Evolutionary conservation across 306 rosid genomes (phyloP).

Genomic region (Cucurbita moschata): DNA sequence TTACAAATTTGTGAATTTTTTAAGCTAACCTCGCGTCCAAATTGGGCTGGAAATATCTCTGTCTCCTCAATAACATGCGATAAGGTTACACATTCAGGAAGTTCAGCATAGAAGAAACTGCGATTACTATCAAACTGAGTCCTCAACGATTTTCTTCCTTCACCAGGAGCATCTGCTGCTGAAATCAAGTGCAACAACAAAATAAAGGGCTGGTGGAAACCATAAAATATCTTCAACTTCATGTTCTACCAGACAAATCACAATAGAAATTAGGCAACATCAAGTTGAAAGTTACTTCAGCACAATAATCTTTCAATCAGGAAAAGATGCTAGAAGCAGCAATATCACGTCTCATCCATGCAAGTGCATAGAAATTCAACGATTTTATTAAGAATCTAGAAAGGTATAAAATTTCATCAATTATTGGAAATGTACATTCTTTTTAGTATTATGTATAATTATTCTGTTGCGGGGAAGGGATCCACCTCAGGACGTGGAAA

Average conservation of each 20-base stretch:
- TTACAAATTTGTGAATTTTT: not conserved
- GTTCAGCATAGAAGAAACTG: slow-evolving; percentile 75
- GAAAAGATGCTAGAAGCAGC: not conserved
- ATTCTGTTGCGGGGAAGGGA: not conserved
- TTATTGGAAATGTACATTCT: not conserved
- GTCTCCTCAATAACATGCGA: slow-evolving; percentile 55
- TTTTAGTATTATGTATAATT: not conserved
- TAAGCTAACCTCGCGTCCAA: slow-evolving; percentile 88
- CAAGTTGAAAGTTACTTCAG: not conserved
- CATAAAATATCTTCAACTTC: not conserved
- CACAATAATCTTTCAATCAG: not conserved
- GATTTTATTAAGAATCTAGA: not conserved
- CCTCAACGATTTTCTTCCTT: slow-evolving; percentile 62
- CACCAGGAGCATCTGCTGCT: slow-evolving; percentile 61
- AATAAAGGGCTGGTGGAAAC: slow-evolving; percentile 15
- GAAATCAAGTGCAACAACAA: slow-evolving; percentile 20
- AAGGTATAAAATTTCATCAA: not conserved
- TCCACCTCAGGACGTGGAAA: not conserved
- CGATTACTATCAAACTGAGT: slow-evolving; percentile 40
- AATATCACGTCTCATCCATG: not conserved
- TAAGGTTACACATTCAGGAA: slow-evolving; percentile 53
- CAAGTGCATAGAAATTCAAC: not conserved
- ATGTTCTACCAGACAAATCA: not conserved
- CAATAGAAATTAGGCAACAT: not conserved
- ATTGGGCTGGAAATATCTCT: slow-evolving; percentile 70